Base-by-base conservation (phyloP, 495 filamentous ascomycete genomes). In the Xylaria venustula region DNA sequence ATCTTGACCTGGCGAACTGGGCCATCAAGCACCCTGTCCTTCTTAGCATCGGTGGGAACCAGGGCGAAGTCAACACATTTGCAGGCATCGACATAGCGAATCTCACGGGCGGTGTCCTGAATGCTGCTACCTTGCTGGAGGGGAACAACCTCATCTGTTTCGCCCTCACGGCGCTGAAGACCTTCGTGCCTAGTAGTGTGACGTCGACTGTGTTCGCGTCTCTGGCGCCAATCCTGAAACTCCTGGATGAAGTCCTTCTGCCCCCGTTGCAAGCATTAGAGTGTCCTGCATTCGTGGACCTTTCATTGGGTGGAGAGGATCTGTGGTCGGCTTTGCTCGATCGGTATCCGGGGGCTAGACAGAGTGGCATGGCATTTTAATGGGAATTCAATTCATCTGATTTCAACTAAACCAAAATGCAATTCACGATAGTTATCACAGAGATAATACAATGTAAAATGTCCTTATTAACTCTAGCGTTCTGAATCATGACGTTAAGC, bases 61-160 rank as follows among this genome's bases (percentile, higher is more conserved):
- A 76, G 7, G 83, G 83, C 6, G 77, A 68, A 1, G 73, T 80
- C 5, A 80, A 88, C 68, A 79, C 78, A 45, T 88, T 87, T 65
- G 72, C 75, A n/a, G 78, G 80, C 14, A 62, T 86, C 51, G 75
- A 86, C 61, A 44, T 79, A 2, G 64, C 63, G 0, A 67, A 78
- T 50, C 32, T 87, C 26, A 85, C 82, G 7, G 78, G 78, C 5
- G 84, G 83, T 6, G 73, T 81, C 12, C 76, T 74, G 58, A 77
- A 79, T 59, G 25, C 68, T 51, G 53, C 64, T n/a, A 76, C 68
- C 22, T 62, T 83, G 26, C 62, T 75, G 0, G 61, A 84, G 52
- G 75, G 73, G 9, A 76, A 80, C 62, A 83, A 81, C 51, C 66
- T 82, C 2, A 53, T 75, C 1, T 85, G 81, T 58, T 83, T 82